Evolutionary conservation across 1,284 basidiomycete species (phyloP), one percentile per base, ranked within the genome.

Genomic region (Cryptococcus sp.): DNA sequence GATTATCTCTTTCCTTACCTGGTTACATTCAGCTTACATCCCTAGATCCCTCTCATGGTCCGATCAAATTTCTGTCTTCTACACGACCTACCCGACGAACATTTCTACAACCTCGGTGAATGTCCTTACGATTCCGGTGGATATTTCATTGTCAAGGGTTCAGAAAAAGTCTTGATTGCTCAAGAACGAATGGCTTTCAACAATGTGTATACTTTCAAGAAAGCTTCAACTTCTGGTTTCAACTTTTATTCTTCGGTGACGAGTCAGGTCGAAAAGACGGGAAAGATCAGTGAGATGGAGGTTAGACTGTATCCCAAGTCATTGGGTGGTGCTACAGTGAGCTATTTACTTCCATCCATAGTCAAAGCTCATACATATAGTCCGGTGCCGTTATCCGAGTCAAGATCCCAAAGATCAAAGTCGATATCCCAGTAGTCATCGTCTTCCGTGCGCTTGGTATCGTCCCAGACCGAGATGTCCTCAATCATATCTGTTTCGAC

Each of bases 151-250:
- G 98, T 99, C 80, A 98, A 98, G 68, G 95, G 95, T 33, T 98
- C 96, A 1, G 95, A 99, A 77, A 99, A 99, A 78, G 95, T 99
- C 33, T 82, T 99, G 63, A 99, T 99, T 77, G 95, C 96, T 0
- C 95, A 99, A 75, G 95, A 99, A 77, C 86, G 96, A 52, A 98
- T 98, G 94, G 95, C 96, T 7, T 95, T 93, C 43, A 99, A 99
- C 78, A 94, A 97, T 70, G 96, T 99, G 67, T 99, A 98, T 76
- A 94, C 98, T 57, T 99, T 99, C 74, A 92, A 94, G 57, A 98
- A 98, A 77, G 91, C 91, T 0, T 90, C 97, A 57, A 57, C 55
- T 5, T 59, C 64, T 48, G 96, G 96, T 2, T 90, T 97, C 73
- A 95, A 88, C 62, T 97, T 92, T 78, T 83, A 98, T 49, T 93